A percentile compares a stretch with the other conserved stretches of the same genome.
These are phyloP conservation scores for Trifolium dubium DNA, from an alignment of 306 rosid species.

Conservation along the genomic window DNA sequence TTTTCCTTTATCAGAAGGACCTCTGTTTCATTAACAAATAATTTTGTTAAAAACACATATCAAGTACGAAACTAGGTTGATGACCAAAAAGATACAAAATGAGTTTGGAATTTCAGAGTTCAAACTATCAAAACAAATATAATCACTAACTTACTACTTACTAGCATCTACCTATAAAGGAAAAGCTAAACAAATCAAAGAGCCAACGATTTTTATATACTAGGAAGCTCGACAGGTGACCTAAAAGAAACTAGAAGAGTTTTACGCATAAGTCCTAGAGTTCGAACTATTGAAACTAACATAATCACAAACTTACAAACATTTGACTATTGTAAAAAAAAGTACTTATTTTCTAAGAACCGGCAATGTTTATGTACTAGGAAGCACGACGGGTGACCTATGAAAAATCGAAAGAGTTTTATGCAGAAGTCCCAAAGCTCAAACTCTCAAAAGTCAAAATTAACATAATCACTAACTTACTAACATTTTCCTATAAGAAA, in stretches of 20 bases:
- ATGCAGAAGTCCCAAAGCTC: no score
- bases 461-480: background rate
- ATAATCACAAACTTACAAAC: no score
- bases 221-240: background rate
- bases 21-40: constrained; percentile 53
- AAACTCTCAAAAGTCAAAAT: background rate
- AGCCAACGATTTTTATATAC: no score
- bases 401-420: no score
- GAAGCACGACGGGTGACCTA: no score
- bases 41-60: background rate
- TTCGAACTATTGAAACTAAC: background rate
- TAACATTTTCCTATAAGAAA: background rate
- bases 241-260: background rate
- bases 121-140: background rate
- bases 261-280: background rate
- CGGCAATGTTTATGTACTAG: no score
- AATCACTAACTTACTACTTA: background rate
- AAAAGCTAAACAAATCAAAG: no score
- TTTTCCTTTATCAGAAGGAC: constrained; percentile 68
- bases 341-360: no score
- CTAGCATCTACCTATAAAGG: no score
- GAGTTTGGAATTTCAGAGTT: no score
- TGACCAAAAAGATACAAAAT: no score
- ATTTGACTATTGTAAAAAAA: no score
- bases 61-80: background rate